Base-by-base conservation (phyloP, 495 filamentous ascomycete genomes). In the Gamarada debralockiae region DNA sequence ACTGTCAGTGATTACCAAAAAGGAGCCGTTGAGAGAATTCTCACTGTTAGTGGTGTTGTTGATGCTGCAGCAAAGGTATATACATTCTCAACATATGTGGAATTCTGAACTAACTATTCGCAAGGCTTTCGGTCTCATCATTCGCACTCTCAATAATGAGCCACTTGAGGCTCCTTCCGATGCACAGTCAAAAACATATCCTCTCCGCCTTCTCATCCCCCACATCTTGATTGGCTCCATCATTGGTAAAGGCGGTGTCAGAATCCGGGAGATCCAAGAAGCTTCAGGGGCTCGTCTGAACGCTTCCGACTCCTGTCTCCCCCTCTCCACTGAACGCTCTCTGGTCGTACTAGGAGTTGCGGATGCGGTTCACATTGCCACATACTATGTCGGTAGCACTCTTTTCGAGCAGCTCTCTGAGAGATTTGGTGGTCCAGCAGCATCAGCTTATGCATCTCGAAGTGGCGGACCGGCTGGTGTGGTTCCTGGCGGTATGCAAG, bases 201-300 rank as follows among this genome's bases (percentile, higher is more conserved):
- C 93, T 55, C 82, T 98, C 51, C 91, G 93, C 54, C 84, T 98
- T 43, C 83, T 98, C 49, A 87, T 98, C 57, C 93, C 93, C 18
- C 93, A 97, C 65, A 92, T 97, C 57, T 81, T 98, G 50, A 97
- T 98, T 61, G 93, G 93, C 34, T 96, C 95, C 14, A 97, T 98
- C 72, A 98, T 98, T 70, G 93, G 93, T 64, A 97, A 97, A 72
- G 87, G 84, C 52, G 93, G 93, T 55, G 84, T 89, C 49, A 83
- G 93, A 48, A 98, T 98, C 68, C 92, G 93, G 46, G 93, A 98
- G 74, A 98, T 98, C 57, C 93, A 98, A 70, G 93, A 97, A 64
- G 91, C 90, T 3, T 98, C 93, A 3, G 93, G 95, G 42, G 92
- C 93, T 40, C 87, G 95, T 50, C 85, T 98, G 20, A 98, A 97